A percentile compares a stretch with the other conserved stretches of the same genome.
Evolutionary conservation across 257 asterid species (phyloP).

Genomic region (Capsicum pubescens): DNA sequence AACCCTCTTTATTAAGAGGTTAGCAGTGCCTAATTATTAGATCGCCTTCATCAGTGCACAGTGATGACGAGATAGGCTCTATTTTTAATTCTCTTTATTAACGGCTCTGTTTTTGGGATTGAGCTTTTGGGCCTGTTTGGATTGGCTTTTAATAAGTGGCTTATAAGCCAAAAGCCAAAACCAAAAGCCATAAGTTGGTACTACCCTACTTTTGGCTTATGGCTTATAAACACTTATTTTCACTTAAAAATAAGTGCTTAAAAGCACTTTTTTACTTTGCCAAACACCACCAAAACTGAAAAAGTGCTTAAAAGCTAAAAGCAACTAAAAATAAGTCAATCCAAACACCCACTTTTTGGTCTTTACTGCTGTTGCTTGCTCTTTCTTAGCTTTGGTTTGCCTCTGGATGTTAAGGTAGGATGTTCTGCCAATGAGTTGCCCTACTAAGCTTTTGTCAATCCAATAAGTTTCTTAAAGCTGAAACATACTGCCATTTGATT

Average conservation of each 20-base stretch:
- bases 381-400: not conserved
- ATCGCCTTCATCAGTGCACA: not conserved
- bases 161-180: too few species aligned
- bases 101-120: not conserved
- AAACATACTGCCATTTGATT: not conserved
- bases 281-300: too few species aligned
- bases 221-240: too few species aligned
- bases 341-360: not conserved
- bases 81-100: not conserved
- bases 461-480: not conserved
- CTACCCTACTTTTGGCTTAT: too few species aligned
- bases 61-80: slow-evolving; percentile 7
- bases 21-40: not conserved
- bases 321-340: too few species aligned
- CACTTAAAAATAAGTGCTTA: too few species aligned
- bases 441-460: not conserved
- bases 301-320: too few species aligned
- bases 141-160: too few species aligned
- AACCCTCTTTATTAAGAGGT: slow-evolving; percentile 6
- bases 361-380: not conserved
- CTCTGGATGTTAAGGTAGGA: not conserved
- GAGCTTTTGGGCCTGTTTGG: not conserved
- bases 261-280: too few species aligned
- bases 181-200: too few species aligned
- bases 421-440: not conserved